phyloP scores from a whole-genome alignment of 176 grass and related monocot species.

The Aegilops umbellulata region DNA sequence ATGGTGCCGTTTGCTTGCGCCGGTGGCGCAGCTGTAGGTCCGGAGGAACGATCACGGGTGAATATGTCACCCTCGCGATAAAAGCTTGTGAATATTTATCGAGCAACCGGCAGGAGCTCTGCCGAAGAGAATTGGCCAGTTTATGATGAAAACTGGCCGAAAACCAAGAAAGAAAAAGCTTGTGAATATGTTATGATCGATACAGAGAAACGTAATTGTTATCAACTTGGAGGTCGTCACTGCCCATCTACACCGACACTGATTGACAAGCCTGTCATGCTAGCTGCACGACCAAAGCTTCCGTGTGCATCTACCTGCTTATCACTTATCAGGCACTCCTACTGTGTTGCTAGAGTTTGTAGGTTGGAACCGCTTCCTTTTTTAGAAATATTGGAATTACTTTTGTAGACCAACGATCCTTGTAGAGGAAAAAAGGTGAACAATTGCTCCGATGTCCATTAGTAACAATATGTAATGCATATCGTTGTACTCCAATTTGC shows the following conservation, averaged over 20 bases:
- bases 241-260: not conserved
- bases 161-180: no score
- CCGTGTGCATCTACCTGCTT: not conserved
- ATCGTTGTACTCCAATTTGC: no score
- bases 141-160: no score
- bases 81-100: no score
- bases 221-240: not conserved
- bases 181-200: not conserved
- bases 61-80: no score
- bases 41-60: not conserved
- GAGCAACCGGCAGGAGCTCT: no score
- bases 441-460: no score
- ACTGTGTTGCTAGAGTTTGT: not conserved
- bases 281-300: not conserved
- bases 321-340: not conserved
- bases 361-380: not conserved
- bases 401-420: no score
- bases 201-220: not conserved
- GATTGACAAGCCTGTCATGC: not conserved
- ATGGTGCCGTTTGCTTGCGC: not conserved
- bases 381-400: not conserved
- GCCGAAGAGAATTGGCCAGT: no score
- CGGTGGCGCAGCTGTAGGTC: not conserved
- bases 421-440: no score
- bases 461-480: no score